Percentiles rank a stretch among this genome's conserved stretches.
phyloP scores from a whole-genome alignment of 176 grass and related monocot species.

The Bothriochloa decipiens region DNA sequence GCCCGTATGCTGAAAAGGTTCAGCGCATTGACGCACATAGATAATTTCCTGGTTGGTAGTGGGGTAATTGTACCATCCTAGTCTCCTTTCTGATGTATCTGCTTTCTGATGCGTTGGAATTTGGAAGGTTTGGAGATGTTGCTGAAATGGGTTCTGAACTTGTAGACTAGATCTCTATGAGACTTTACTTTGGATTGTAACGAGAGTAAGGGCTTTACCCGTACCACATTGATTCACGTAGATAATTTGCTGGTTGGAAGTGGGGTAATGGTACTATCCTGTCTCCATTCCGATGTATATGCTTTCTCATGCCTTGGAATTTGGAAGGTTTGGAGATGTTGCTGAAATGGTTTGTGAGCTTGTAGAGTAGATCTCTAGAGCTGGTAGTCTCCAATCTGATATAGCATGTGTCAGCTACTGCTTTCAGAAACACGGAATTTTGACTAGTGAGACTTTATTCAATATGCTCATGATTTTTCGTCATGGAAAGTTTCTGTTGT shows the following conservation, averaged over 20 bases:
- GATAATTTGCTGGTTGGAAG: slow-evolving; percentile 9
- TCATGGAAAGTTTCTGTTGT: not conserved
- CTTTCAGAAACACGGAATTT: not conserved
- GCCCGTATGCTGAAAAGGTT: not conserved
- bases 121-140: not conserved
- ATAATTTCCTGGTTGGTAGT: slow-evolving; percentile 24
- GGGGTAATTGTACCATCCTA: not conserved
- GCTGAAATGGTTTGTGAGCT: not conserved
- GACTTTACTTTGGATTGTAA: not conserved
- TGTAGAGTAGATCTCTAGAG: slow-evolving; percentile 13
- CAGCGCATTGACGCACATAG: not conserved
- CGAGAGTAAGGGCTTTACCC: not conserved
- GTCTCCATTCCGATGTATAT: not conserved
- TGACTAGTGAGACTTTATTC: not conserved
- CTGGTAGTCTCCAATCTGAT: not conserved
- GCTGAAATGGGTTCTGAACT: not conserved
- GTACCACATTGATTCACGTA: not conserved
- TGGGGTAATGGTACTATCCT: not conserved
- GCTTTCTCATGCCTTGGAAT: slow-evolving; percentile 10
- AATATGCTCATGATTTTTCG: not conserved
- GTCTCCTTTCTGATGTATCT: not conserved
- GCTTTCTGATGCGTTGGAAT: slow-evolving; percentile 11
- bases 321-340: not conserved
- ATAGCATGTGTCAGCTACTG: not conserved
- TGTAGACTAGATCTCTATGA: slow-evolving; percentile 8